Evolutionary conservation across 768 basidiomycete genomes (phyloP).

Genomic region (Boletus patriciae): DNA sequence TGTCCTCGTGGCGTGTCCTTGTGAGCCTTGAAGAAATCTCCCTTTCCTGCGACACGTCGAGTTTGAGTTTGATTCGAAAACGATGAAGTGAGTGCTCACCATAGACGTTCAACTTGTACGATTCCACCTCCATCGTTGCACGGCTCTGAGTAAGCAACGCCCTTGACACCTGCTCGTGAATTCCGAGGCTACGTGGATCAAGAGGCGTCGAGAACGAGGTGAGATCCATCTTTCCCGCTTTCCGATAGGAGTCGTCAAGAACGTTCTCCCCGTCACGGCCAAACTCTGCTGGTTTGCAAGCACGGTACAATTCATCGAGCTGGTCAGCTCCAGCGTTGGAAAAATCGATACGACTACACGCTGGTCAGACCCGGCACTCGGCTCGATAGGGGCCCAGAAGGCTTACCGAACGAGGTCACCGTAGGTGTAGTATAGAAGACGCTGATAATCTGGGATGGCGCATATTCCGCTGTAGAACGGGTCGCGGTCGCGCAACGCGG

Average conservation of each 20-base stretch:
- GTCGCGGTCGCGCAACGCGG: not conserved
- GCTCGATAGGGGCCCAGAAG: too few species aligned
- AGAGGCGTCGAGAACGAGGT: conserved; percentile 31
- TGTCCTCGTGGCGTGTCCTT: conserved; percentile 36
- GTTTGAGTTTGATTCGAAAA: not conserved
- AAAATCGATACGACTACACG: not conserved
- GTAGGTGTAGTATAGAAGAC: not conserved
- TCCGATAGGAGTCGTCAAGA: conserved; percentile 29
- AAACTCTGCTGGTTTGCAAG: conserved; percentile 12
- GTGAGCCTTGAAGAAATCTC: conserved; percentile 11
- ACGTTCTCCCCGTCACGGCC: conserved; percentile 2
- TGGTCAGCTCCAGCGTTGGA: not conserved
- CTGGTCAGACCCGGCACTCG: not conserved
- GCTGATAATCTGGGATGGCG: not conserved
- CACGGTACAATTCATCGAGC: not conserved
- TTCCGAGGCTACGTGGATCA: conserved; percentile 1
- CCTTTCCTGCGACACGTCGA: not conserved
- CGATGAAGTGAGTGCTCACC: conserved; percentile 25
- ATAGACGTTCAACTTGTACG: conserved; percentile 51
- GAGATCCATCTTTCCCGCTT: conserved; percentile 47
- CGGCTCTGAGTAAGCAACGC: conserved; percentile 1
- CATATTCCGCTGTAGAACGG: conserved; percentile 1
- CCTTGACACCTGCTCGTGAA: not conserved
- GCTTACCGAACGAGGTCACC: not conserved
- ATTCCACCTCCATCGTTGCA: conserved; percentile 21